Evolutionary conservation across 176 grass and related monocot genomes (phyloP).

Genomic region (Paspalum notatum): DNA sequence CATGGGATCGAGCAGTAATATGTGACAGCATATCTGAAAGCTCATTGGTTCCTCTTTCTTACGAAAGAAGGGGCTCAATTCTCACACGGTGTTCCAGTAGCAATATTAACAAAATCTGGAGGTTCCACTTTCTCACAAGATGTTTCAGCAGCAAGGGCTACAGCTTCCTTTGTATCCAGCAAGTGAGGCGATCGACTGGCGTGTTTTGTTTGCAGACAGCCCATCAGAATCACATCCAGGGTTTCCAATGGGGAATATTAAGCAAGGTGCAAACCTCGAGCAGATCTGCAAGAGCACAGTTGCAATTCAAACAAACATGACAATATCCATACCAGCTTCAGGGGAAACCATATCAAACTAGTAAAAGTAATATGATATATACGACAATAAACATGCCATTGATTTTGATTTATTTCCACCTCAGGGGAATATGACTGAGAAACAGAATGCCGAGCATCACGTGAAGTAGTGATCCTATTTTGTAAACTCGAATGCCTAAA

Average conservation of each 20-base stretch:
- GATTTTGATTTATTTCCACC: not conserved
- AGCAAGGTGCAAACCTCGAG: not conserved
- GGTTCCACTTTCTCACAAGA: slow-evolving; percentile 49
- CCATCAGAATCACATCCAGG: slow-evolving; percentile 11
- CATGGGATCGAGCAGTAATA: not conserved
- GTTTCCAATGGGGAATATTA: not conserved
- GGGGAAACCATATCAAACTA: not conserved
- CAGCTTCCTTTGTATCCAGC: slow-evolving; percentile 25
- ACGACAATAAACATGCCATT: not conserved
- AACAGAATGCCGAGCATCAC: not conserved
- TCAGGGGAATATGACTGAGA: not conserved
- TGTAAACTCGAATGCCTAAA: not conserved
- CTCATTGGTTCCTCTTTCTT: slow-evolving; percentile 12
- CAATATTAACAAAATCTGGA: slow-evolving; percentile 53
- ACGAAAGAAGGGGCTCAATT: slow-evolving; percentile 9
- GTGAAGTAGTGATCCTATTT: not conserved
- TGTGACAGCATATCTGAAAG: not conserved
- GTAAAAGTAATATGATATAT: no score
- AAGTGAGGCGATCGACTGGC: not conserved
- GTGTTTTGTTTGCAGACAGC: slow-evolving; percentile 47
- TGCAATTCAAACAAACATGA: slow-evolving; percentile 16
- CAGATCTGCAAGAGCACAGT: not conserved
- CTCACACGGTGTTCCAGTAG: slow-evolving; percentile 40
- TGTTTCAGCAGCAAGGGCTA: slow-evolving; percentile 59
- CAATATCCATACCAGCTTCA: not conserved